phyloP scores from a whole-genome alignment of 148 eudicot genomes.

The Selenicereus undatus region DNA sequence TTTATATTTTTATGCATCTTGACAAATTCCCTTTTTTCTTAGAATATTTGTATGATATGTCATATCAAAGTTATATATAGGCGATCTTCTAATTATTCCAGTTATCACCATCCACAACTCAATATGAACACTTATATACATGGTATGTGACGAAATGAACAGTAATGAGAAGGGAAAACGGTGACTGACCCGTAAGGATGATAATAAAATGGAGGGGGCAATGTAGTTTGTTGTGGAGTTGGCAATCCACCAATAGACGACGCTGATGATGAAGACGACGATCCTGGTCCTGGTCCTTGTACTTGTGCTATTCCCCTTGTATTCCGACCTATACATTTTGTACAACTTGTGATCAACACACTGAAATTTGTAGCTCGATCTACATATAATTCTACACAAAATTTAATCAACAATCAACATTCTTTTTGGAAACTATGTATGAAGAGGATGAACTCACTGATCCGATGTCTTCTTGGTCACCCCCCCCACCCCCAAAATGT shows the following conservation, averaged over 20 bases:
- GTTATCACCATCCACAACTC: no score
- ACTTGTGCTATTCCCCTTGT: constrained; percentile 35
- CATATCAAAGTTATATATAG: no score
- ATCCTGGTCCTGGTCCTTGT: constrained; percentile 9
- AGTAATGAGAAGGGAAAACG: constrained; percentile 6
- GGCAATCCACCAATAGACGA: constrained; percentile 33
- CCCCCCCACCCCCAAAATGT: no score
- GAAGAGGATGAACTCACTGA: background rate
- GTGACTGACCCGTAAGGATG: constrained; percentile 75
- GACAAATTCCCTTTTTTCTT: no score
- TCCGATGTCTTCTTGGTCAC: no score
- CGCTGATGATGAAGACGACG: constrained; percentile 22
- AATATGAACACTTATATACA: background rate
- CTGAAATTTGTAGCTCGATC: no score
- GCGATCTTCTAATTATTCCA: no score
- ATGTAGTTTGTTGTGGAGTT: constrained; percentile 46
- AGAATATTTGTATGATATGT: no score
- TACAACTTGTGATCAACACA: background rate
- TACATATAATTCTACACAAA: no score
- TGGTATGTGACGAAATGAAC: background rate
- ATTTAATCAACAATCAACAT: no score
- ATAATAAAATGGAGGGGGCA: constrained; percentile 50
- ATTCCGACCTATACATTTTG: constrained; percentile 43
- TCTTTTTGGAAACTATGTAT: no score
- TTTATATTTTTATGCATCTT: no score